Base-by-base conservation (phyloP, 169 alveolate genomes). In the Theileria annulata region DNA sequence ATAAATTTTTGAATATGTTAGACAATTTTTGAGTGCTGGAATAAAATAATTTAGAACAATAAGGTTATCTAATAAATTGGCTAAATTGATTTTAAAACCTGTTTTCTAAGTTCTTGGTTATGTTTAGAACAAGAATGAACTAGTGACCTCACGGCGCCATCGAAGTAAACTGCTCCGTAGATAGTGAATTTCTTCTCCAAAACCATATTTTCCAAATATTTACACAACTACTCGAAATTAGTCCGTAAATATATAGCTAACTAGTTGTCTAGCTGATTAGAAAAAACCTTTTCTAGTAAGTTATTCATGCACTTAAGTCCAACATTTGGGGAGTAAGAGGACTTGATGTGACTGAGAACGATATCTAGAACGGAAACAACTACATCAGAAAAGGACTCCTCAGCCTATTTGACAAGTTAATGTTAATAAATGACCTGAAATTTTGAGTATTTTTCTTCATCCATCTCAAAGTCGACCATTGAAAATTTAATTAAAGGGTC, bases 141-240 rank as follows among this genome's bases (percentile, higher is more conserved):
- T 0, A 83, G 67, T 19, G 90, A 83, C 21, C 90, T 77, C 27
- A 83, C 60, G 25, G 58, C 60, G 25, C 37, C 48, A 62, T 83
- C 90, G 17, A 83, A 75, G 69, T 77, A 70, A 12, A 83, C 78
- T 28, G 90, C 90, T 15, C 90, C 90, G 68, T 83, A 83, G 4
- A 83, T 76, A n/a, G 83, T 83, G 58, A 83, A 76, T n/a, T 58
- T 64, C 56, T 77, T 83, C 6, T 17, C 21, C 49, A 72, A 64
- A 4, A 70, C 49, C 51, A 72, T 58, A 21, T 35, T 51, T 60
- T 83, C 90, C 68, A 83, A 28, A 76, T 72, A 75, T 54, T 83
- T 56, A 77, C 86, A 83, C 42, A 83, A 31, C 77, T 70, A 37
- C 8, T 35, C 23, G 19, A 19, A 9, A 8, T 70, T 19, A 70